phyloP scores from a whole-genome alignment of 1,284 basidiomycete species.

The Pascua sp. region DNA sequence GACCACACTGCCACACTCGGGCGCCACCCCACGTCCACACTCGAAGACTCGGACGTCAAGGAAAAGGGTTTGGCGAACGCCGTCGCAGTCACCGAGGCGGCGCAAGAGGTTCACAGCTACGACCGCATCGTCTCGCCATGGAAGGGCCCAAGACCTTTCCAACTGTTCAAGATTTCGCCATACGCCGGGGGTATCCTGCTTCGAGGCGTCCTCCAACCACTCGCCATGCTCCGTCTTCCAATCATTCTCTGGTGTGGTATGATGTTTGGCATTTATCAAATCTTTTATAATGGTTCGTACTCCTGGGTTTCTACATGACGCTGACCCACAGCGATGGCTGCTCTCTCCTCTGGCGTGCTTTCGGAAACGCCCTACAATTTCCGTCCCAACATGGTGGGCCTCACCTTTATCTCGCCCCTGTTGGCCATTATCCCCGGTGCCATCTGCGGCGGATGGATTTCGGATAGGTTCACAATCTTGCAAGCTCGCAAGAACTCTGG shows the following conservation, averaged over 20 bases:
- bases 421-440: slow-evolving; percentile 23
- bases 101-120: neutral
- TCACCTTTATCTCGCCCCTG: slow-evolving; percentile 24
- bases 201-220: slow-evolving; percentile 18
- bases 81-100: neutral
- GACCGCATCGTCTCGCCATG: slow-evolving; percentile 12
- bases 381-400: slow-evolving; percentile 18
- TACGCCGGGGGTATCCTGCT: slow-evolving; percentile 15
- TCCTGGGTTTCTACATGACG: too few relatives aligned
- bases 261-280: slow-evolving; percentile 20
- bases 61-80: neutral
- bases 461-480: slow-evolving; percentile 13
- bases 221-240: slow-evolving; percentile 14
- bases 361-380: slow-evolving; percentile 24
- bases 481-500: slow-evolving; percentile 16
- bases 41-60: too few relatives aligned
- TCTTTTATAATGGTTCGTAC: slow-evolving; percentile 21
- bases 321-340: slow-evolving; percentile 14
- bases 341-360: slow-evolving; percentile 20
- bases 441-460: slow-evolving; percentile 9
- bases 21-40: too few relatives aligned
- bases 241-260: slow-evolving; percentile 19
- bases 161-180: slow-evolving; percentile 8
- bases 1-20: too few relatives aligned
- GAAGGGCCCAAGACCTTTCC: slow-evolving; percentile 16